A percentile compares a stretch with the other conserved stretches of the same genome.
phyloP scores from a whole-genome alignment of 495 filamentous ascomycete species.

The Mycothermus thermophilus region DNA sequence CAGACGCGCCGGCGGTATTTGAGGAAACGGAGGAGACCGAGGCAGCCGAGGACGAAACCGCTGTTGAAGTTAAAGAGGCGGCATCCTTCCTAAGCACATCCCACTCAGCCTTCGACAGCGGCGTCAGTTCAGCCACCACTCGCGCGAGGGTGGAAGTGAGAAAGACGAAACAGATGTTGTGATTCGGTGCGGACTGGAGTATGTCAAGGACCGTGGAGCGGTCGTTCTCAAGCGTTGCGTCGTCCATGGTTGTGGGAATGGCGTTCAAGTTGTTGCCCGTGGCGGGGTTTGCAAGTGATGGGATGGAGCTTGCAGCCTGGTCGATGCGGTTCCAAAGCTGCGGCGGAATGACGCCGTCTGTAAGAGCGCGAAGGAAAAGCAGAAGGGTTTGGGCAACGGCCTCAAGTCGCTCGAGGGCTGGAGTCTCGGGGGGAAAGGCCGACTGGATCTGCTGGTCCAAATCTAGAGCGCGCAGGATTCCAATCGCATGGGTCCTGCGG shows the following conservation, averaged over 20 bases:
- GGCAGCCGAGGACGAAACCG: too few species aligned
- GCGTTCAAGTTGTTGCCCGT: constrained; percentile 13
- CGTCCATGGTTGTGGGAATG: constrained; percentile 23
- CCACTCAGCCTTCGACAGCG: constrained; percentile 25
- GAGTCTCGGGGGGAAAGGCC: constrained; percentile 43
- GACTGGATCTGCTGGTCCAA: constrained; percentile 42
- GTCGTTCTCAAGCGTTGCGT: constrained; percentile 44
- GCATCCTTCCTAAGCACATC: constrained; percentile 9
- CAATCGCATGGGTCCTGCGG: constrained; percentile 18
- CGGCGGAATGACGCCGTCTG: constrained; percentile 59
- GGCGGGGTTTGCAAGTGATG: neutral
- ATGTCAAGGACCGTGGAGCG: constrained; percentile 58
- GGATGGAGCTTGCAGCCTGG: constrained; percentile 21
- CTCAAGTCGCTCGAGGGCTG: constrained; percentile 53
- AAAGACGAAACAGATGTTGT: constrained; percentile 78
- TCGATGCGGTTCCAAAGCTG: constrained; percentile 60
- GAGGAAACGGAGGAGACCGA: too few species aligned
- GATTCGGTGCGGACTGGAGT: constrained; percentile 53
- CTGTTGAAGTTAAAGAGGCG: too few species aligned
- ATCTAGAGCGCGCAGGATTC: constrained; percentile 56
- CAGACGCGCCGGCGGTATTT: too few species aligned
- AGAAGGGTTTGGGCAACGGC: constrained; percentile 53
- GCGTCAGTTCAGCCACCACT: constrained; percentile 33
- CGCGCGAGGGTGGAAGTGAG: constrained; percentile 59
- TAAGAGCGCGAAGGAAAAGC: constrained; percentile 53